Evolutionary conservation across 805 yeast species (phyloP), one percentile per base, ranked within the genome.

Genomic region (Saturnispora zaruensis): DNA sequence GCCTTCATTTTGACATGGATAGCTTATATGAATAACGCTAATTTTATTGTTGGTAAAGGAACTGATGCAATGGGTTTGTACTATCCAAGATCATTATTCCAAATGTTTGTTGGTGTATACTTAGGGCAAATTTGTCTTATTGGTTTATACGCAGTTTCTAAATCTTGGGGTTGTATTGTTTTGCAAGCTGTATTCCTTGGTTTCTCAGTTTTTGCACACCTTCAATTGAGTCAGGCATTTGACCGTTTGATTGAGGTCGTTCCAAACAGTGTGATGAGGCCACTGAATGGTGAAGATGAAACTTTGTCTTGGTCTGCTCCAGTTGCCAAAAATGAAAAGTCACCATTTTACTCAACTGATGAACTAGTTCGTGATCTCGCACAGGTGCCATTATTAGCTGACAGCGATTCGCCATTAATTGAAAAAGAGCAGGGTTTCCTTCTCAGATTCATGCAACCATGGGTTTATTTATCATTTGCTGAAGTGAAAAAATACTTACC

Each of bases 151-250:
- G 86, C 79, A 16, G 95, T 91, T 50, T 89, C 95, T 53, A 87
- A 87, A 72, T 84, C 95, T 40, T 91, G 96, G 96, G 98, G 96
- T 42, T 95, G 96, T 34, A 75, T 89, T 55, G 86, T 82, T 3
- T 67, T 91, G 48, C 87, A 85, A 64, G 81, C 79, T 1, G 72
- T 90, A 46, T 72, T 84, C 40, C 59, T 87, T 13, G 77, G 75
- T 7, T 66, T 75, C 55, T 87, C 97, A 0, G 76, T 76, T 4
- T 82, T 87, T 61, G 73, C 78, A 51, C 96, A 91, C 59, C 16
- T 78, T 28, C 76, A 79, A 54, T 65, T 91, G 62, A 78, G 74
- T 54, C 53, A 61, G 7, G 87, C 96, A 0, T 87, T 88, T 62
- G 82, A 76, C 50, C 72, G 75, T 11, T 70, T 89, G 62, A 60